Evolutionary conservation across 2,329 filamentous ascomycete species (phyloP).

Genomic region (Chalaropsis ovoidea): DNA sequence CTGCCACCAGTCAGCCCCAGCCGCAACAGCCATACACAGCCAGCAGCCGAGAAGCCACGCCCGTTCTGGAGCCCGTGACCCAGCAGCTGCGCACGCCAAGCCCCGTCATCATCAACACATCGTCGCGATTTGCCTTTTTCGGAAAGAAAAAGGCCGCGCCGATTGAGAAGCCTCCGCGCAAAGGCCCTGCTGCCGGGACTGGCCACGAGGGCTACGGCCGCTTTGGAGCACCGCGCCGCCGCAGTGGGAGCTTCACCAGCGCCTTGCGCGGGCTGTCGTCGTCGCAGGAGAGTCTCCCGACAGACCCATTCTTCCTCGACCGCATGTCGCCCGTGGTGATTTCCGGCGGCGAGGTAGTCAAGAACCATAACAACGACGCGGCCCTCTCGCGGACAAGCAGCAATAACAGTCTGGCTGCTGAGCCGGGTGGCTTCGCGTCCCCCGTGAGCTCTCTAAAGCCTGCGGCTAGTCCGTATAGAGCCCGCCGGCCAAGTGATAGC

Average conservation of each 20-base stretch:
- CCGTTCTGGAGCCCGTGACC: constrained; percentile 28
- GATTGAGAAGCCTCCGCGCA: constrained; percentile 45
- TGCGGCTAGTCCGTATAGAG: constrained; percentile 41
- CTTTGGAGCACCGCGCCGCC: constrained; percentile 50
- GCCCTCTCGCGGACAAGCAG: constrained; percentile 40
- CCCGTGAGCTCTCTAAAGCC: constrained; percentile 39
- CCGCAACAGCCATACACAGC: background rate
- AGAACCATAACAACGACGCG: constrained; percentile 47
- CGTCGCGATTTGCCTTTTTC: constrained; percentile 67
- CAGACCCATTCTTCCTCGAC: constrained; percentile 50
- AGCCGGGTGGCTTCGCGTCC: constrained; percentile 38
- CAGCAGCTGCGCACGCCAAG: constrained; percentile 40
- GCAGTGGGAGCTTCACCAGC: constrained; percentile 51
- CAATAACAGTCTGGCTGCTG: constrained; percentile 41
- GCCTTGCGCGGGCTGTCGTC: constrained; percentile 37
- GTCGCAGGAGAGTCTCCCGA: constrained; percentile 44
- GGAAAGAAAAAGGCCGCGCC: constrained; percentile 49
- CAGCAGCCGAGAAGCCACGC: constrained; percentile 11
- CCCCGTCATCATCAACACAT: constrained; percentile 43
- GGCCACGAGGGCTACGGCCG: constrained; percentile 80
- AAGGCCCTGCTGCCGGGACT: constrained; percentile 82
- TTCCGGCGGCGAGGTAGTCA: constrained; percentile 50
- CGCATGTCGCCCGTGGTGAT: constrained; percentile 58
- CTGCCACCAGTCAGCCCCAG: constrained; percentile 2
- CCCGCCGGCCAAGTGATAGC: constrained; percentile 44